A percentile compares a stretch with the other conserved stretches of the same genome.
These are phyloP conservation scores for Salix viminalis DNA, from an alignment of 345 rosid species.

Conservation along the genomic window DNA sequence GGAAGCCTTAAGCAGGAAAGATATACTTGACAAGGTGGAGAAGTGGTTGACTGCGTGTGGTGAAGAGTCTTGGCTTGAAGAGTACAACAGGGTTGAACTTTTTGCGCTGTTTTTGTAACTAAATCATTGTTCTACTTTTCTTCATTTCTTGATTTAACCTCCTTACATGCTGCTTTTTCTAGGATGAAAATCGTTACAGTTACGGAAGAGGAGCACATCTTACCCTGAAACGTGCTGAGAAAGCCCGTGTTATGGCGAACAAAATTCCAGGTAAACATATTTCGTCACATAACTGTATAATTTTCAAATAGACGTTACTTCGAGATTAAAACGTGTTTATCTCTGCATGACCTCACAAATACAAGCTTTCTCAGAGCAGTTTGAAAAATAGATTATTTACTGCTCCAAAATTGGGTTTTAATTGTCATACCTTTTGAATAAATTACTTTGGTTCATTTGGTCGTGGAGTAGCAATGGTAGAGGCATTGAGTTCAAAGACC, in stretches of 20 bases:
- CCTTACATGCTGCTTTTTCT: conserved; percentile 6
- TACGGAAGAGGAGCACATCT: conserved; percentile 81
- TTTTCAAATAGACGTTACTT: not conserved
- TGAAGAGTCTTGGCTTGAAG: conserved; percentile 80
- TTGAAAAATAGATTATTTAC: not conserved
- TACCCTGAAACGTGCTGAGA: conserved; percentile 68
- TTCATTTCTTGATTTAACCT: conserved; percentile 7
- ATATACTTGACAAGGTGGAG: conserved; percentile 67
- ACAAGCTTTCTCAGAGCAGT: not conserved
- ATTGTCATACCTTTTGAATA: not conserved
- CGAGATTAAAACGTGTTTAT: not conserved
- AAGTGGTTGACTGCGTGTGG: conserved; percentile 69
- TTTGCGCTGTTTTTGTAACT: not conserved
- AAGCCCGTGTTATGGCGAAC: conserved; percentile 52
- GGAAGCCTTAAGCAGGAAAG: conserved; percentile 63
- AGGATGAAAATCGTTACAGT: conserved; percentile 73
- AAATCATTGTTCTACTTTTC: not conserved
- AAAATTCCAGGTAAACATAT: conserved; percentile 62
- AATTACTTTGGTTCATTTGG: conserved; percentile 7
- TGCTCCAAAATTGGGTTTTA: not conserved
- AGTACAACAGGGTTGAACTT: conserved; percentile 56
- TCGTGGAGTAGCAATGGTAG: conserved; percentile 52
- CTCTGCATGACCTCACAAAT: not conserved
- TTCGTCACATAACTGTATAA: not conserved
- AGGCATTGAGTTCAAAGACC: conserved; percentile 45